Conservation (phyloP, 192 early-diverging fungal genomes). For the Allomyces macrogynus region DNA sequence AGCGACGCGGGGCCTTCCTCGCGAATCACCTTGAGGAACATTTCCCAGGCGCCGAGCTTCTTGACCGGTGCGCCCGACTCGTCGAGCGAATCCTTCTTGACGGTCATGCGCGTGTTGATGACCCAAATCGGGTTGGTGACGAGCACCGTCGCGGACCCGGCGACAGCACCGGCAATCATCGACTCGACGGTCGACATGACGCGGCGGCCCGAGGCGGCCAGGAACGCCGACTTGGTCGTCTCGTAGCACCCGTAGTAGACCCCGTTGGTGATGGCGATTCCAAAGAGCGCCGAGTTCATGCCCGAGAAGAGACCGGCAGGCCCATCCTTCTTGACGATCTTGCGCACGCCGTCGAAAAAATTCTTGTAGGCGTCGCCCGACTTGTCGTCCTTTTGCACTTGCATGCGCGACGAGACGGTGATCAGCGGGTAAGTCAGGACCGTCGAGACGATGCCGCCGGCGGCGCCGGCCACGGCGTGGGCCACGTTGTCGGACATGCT, state of each 20-base stretch:
- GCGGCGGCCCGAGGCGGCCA: slow-evolving; percentile 37
- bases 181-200: slow-evolving; percentile 65
- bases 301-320: slow-evolving; percentile 80
- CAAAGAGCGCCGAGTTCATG: slow-evolving; percentile 82
- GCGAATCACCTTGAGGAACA: slow-evolving; percentile 56
- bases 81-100: slow-evolving; percentile 44
- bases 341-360: slow-evolving; percentile 53
- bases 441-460: slow-evolving; percentile 80
- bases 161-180: slow-evolving; percentile 84
- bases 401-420: slow-evolving; percentile 57
- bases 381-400: slow-evolving; percentile 47
- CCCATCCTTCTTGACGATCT: slow-evolving; percentile 80
- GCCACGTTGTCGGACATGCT: slow-evolving; percentile 38
- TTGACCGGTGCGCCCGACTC: slow-evolving; percentile 24
- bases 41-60: slow-evolving; percentile 18
- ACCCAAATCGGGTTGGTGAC: slow-evolving; percentile 99
- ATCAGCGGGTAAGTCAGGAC: slow-evolving; percentile 78
- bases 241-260: slow-evolving; percentile 78
- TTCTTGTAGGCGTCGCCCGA: slow-evolving; percentile 41
- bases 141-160: slow-evolving; percentile 55
- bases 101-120: slow-evolving; percentile 78
- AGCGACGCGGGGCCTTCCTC: slow-evolving; percentile 74
- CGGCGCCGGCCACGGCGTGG: slow-evolving; percentile 49
- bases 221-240: slow-evolving; percentile 63
- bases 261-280: slow-evolving; percentile 72